A percentile compares a stretch with the other conserved stretches of the same genome.
These are phyloP conservation scores for Pseudopyrenochaeta lycopersici DNA, from an alignment of 2,329 filamentous ascomycete species.

Conservation along the genomic window DNA sequence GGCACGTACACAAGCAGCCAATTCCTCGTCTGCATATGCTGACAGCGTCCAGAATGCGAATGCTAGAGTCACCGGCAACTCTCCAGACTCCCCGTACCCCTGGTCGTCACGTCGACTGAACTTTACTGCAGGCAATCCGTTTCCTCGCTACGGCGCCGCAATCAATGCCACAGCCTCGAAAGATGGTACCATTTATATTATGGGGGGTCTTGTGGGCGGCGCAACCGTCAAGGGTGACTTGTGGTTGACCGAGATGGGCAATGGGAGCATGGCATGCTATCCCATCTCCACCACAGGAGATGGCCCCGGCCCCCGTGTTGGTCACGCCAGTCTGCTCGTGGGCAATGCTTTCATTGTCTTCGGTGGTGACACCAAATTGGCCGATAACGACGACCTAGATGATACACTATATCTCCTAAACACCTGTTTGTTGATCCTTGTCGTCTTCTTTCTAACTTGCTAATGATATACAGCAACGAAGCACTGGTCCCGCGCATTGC, in stretches of 20 bases:
- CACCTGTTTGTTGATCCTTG: conserved; percentile 75
- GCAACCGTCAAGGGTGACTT: conserved; percentile 95
- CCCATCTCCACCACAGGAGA: conserved; percentile 91
- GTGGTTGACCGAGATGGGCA: conserved; percentile 94
- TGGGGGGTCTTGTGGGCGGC: conserved; percentile 95
- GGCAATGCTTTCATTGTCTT: conserved; percentile 99
- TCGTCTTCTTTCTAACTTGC: conserved; percentile 5
- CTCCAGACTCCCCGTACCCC: conserved; percentile 85
- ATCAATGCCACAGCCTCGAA: conserved; percentile 93
- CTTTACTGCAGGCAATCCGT: conserved; percentile 88
- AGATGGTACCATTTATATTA: conserved; percentile 96
- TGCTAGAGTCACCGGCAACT: conserved; percentile 47
- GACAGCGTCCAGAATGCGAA: conserved; percentile 30
- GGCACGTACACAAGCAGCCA: conserved; percentile 49
- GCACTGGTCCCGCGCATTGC: conserved; percentile 95
- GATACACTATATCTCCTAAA: conserved; percentile 97
- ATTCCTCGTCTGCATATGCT: conserved; percentile 12
- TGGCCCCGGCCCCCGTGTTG: conserved; percentile 92
- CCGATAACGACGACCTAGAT: conserved; percentile 88
- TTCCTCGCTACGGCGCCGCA: conserved; percentile 95
- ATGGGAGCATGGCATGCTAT: conserved; percentile 85
- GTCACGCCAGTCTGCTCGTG: conserved; percentile 91
- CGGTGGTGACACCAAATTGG: conserved; percentile 96
- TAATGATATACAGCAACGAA: conserved; percentile 75
- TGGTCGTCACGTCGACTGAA: conserved; percentile 93